phyloP scores from a whole-genome alignment of 768 basidiomycete species.

The Amanita rimosa region DNA sequence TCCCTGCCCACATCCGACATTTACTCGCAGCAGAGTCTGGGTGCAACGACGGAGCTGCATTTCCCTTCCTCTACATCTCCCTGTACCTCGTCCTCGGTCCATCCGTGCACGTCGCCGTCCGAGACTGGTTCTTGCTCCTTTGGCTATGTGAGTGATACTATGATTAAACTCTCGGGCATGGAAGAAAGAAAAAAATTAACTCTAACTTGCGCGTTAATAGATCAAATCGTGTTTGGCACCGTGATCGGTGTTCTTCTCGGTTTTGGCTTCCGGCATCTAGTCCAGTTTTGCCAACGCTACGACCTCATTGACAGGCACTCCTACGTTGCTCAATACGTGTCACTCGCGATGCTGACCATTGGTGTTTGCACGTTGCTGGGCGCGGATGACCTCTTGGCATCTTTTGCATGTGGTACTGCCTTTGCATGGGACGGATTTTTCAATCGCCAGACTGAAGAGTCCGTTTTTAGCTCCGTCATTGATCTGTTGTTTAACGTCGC shows the following conservation, averaged over 20 bases:
- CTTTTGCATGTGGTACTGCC: slow-evolving; percentile 90
- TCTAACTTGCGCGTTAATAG: slow-evolving; percentile 21
- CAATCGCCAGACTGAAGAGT: slow-evolving; percentile 88
- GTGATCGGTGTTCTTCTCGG: slow-evolving; percentile 70
- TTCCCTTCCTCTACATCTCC: slow-evolving; percentile 86
- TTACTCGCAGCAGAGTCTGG: slow-evolving; percentile 70
- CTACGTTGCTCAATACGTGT: slow-evolving; percentile 86
- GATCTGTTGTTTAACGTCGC: slow-evolving; percentile 94
- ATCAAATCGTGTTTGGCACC: slow-evolving; percentile 68
- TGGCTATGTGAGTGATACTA: slow-evolving; percentile 60
- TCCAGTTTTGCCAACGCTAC: slow-evolving; percentile 85
- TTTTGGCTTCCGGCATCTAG: slow-evolving; percentile 72
- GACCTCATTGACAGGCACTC: slow-evolving; percentile 90
- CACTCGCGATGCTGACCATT: slow-evolving; percentile 73
- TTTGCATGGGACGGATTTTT: slow-evolving; percentile 97
- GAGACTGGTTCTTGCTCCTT: slow-evolving; percentile 80
- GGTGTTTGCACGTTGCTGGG: slow-evolving; percentile 80
- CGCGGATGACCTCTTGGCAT: slow-evolving; percentile 88
- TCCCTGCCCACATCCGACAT: slow-evolving; percentile 70
- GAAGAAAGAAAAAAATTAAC: too few relatives aligned
- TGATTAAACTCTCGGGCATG: background rate
- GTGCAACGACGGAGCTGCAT: slow-evolving; percentile 95
- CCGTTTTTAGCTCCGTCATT: slow-evolving; percentile 92
- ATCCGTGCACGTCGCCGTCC: slow-evolving; percentile 49
- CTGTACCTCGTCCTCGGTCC: slow-evolving; percentile 75